Evolutionary conservation across 371 early-diverging fungal genomes (phyloP), one percentile per base, ranked within the genome.

Genomic region (Lichtheimia corymbifera): DNA sequence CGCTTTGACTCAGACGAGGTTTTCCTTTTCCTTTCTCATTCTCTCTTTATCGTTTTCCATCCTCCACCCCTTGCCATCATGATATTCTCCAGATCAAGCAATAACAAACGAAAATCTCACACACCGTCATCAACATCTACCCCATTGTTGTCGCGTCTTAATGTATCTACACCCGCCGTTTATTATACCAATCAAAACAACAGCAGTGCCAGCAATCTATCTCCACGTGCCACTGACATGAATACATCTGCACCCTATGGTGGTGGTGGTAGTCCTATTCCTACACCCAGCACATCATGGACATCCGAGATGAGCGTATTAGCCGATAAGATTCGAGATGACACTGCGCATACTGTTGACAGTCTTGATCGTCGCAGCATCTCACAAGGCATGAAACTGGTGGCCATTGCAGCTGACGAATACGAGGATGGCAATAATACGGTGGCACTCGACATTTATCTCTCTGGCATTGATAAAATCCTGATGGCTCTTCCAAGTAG

Each of bases 401-500:
- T 82, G 13, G 76, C 77, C 5, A 74, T 84, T 28, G 80, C 85
- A 11, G 75, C 83, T 18, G 82, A 84, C 45, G 82, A 80, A 59
- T 82, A 84, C 17, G 80, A 84, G 20, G 73, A 72, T 12, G 79
- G 80, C 5, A 83, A 84, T 51, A 76, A 80, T 50, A 61, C 69
- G 12, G 71, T 72, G 20, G 83, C 83, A 0, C 71, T 84, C 18
- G 80, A 83, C 55, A 71, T 84, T 13, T 84, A 83, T 43, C 62
- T 84, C 20, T 73, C 83, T 44, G 80, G 83, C 15, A 60, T 84
- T 28, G 81, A 75, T 49, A 80, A 78, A 22, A 62, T 84, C 28
- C 53, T 84, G 35, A 79, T 82, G 71, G 80, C 84, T 5, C 62
- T 84, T 24, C 84, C 84, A 51, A 76, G 84, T 84, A 80, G 35